Evolutionary conservation across 192 early-diverging fungal genomes (phyloP), one percentile per base, ranked within the genome.

Genomic region (Backusella westeae): DNA sequence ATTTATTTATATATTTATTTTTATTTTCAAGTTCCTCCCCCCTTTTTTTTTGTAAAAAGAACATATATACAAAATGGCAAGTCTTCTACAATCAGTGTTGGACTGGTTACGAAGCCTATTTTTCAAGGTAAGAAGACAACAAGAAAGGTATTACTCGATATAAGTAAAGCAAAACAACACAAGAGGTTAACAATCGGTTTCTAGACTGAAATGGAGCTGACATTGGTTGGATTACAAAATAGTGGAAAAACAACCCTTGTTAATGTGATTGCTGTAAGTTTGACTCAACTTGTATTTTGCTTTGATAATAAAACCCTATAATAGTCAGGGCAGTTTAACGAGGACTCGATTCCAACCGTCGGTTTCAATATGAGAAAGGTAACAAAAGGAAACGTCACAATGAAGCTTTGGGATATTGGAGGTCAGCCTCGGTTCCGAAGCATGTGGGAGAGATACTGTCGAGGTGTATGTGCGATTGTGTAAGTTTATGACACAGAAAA

Each of bases 371-470:
- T 99, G 97, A 88, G 97, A 78, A 98, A 93, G 76, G 92, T 95
- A 34, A 91, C 92, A 9, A 94, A 94, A 88, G 93, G 94, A 75
- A 94, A 94, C 65, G 96, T 99, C 63, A 94, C 93, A 19, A 98
- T 99, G 95, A 98, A 98, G 81, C 85, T 99, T 71, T 99, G 98
- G 98, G 98, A 99, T 84, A 91, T 99, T 81, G 98, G 98, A 42
- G 98, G 98, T 3, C 98, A 99, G 80, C 93, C 97, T 59, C 86
- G 97, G 75, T 98, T 99, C 87, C 82, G 98, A 63, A 95, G 91
- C 80, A 99, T 98, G 97, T 99, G 98, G 92, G 91, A 92, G 77
- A 80, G 91, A 75, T 93, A 93, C 81, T 93, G 92, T 76, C 83
- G 91, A 81, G 96, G 97, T 36, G 98, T 98, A 32, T 97, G 98